Percentiles rank a stretch among this genome's conserved stretches.
These are phyloP conservation scores for Fagus sylvatica DNA, from an alignment of 306 rosid genomes.

Conservation along the genomic window DNA sequence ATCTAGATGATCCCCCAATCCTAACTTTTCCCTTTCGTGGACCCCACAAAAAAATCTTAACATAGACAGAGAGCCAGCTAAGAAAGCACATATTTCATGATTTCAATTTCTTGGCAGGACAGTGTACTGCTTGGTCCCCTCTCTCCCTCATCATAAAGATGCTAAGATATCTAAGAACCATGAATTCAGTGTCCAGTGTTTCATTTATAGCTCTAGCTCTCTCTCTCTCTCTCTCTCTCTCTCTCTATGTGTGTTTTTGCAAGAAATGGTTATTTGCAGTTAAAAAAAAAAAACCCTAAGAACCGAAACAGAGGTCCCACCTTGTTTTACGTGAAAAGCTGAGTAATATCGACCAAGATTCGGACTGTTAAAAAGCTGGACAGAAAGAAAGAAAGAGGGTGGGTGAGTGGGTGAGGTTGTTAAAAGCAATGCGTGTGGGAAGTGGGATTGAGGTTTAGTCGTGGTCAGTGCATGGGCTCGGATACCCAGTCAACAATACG, in stretches of 20 bases:
- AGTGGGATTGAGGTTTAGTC: slow-evolving; percentile 56
- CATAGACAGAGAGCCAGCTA: slow-evolving; percentile 49
- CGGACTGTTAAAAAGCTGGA: slow-evolving; percentile 20
- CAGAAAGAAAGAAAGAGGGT: background rate
- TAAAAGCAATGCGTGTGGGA: slow-evolving; percentile 36
- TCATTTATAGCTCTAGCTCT: slow-evolving; percentile 24
- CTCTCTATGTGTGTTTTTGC: background rate
- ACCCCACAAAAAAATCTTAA: slow-evolving; percentile 28
- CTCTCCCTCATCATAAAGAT: slow-evolving; percentile 25
- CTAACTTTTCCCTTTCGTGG: slow-evolving; percentile 24
- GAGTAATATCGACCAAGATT: slow-evolving; percentile 40
- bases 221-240: background rate
- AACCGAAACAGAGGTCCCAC: background rate
- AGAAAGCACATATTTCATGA: slow-evolving; percentile 38
- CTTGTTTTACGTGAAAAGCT: background rate
- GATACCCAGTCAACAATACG: slow-evolving; percentile 33
- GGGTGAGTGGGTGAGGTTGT: slow-evolving; percentile 22
- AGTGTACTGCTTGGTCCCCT: slow-evolving; percentile 47
- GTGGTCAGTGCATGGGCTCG: slow-evolving; percentile 60
- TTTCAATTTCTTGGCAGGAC: slow-evolving; percentile 41
- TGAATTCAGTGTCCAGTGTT: slow-evolving; percentile 65
- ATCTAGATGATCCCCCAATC: background rate
- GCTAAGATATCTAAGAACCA: slow-evolving; percentile 40
- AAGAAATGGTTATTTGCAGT: background rate
- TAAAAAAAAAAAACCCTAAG: slow-evolving; percentile 2